A percentile compares a stretch with the other conserved stretches of the same genome.
Conservation (phyloP, 2,329 filamentous ascomycete genomes). For the Graphiopsis chlorocephala region DNA sequence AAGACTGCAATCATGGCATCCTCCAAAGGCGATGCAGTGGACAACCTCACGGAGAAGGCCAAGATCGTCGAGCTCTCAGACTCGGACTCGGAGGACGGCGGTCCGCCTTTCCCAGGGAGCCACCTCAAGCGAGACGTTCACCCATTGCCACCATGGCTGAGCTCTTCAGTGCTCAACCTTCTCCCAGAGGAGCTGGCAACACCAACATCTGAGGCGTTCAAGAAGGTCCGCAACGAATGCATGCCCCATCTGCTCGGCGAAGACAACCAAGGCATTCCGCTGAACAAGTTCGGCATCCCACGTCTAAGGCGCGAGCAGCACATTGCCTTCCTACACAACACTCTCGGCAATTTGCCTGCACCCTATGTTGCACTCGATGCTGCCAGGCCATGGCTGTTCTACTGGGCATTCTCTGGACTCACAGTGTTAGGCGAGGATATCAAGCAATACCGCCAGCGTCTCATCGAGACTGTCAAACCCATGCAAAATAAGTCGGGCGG, state of each 20-base stretch:
- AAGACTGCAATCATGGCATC: conserved; percentile 15
- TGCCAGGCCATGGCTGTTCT: conserved; percentile 88
- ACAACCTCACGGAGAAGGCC: conserved; percentile 27
- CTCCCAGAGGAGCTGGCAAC: conserved; percentile 24
- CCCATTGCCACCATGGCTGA: conserved; percentile 28
- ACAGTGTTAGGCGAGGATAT: conserved; percentile 73
- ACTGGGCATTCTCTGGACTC: conserved; percentile 82
- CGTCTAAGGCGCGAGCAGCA: conserved; percentile 64
- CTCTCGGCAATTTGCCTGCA: conserved; percentile 61
- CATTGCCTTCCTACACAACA: conserved; percentile 59
- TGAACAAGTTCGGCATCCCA: conserved; percentile 71
- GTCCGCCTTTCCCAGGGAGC: conserved; percentile 31
- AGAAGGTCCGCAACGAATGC: conserved; percentile 20
- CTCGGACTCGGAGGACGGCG: conserved; percentile 30
- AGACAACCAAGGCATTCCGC: conserved; percentile 44
- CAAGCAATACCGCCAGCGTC: conserved; percentile 61
- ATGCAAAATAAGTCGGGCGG: conserved; percentile 83
- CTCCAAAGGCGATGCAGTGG: conserved; percentile 24
- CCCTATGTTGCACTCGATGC: conserved; percentile 76
- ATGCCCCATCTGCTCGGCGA: conserved; percentile 28
- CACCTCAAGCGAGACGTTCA: conserved; percentile 13
- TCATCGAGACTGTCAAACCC: conserved; percentile 66
- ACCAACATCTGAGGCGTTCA: conserved; percentile 12
- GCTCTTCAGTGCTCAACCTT: conserved; percentile 25
- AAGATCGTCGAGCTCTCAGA: conserved; percentile 33